Evolutionary conservation across 306 rosid genomes (phyloP).

Genomic region (Malus fusca): DNA sequence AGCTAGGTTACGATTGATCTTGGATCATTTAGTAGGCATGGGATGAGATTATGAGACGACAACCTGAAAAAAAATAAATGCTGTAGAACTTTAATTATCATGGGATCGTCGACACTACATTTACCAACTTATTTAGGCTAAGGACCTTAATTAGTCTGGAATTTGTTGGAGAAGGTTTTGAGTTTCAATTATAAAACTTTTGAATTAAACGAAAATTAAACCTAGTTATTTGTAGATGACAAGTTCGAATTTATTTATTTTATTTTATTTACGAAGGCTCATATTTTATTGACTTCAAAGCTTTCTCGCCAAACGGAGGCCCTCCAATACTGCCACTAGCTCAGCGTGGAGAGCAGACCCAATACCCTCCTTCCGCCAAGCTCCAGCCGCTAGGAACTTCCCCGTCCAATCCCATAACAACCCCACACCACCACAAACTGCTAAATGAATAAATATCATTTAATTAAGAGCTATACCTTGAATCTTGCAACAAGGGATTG

Average conservation of each 20-base stretch:
- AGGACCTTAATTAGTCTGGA: too few species aligned
- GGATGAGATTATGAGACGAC: background rate
- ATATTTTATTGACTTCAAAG: too few species aligned
- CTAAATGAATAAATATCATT: background rate
- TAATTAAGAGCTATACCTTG: background rate
- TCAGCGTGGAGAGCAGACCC: too few species aligned
- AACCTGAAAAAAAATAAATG: background rate
- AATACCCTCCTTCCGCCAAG: too few species aligned
- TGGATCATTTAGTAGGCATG: background rate
- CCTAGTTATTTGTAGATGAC: background rate
- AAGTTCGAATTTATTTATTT: background rate
- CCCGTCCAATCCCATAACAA: too few species aligned
- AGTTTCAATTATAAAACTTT: background rate
- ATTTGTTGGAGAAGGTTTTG: background rate
- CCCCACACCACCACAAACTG: too few species aligned
- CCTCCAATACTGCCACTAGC: too few species aligned
- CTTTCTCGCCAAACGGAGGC: too few species aligned
- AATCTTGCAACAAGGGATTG: background rate
- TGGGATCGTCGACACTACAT: background rate
- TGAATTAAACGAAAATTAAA: too few species aligned
- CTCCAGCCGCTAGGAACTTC: too few species aligned
- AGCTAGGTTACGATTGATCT: background rate
- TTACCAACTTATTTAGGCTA: too few species aligned
- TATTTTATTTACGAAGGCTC: background rate
- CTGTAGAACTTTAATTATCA: background rate